Evolutionary conservation across 306 rosid genomes (phyloP), one percentile per base, ranked within the genome.

Genomic region (Trifolium subterraneum): DNA sequence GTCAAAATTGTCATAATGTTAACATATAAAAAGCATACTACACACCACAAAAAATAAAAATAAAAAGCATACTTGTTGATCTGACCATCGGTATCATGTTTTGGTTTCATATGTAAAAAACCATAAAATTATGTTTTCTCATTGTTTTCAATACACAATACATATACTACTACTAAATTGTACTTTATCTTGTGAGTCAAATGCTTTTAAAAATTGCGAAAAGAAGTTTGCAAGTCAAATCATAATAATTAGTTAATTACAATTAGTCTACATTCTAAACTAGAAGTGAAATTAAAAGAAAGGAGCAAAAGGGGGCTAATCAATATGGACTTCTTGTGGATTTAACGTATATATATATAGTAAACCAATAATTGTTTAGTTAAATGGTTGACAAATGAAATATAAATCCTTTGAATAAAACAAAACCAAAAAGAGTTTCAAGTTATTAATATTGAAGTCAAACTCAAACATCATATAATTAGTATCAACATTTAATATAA

Each of bases 321-420:
- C 48, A 65, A 48, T 72, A 39, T 74, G 58, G 78, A 78, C 77
- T 25, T 68, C 4, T 2, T 74, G 2, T 69, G 18, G 6, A 41
- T 60, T 56, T 61, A 33, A 22, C 1, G 1, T 22, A 22, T 22
- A 22, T 22, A 22, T 16, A 23, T 38, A 33, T 31, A 47, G 65
- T 64, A 79, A 64, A 65, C 39, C 20, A 67, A 60, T 59, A 76
- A 76, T 22, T 76, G 33, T 23, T 64, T 62, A n/a, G 48, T 27
- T 63, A 33, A 19, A 12, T 20, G 47, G 71, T 80, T 80, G 78
- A 80, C 75, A 73, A 76, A 65, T 73, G 1, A 55, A 73, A 73
- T 80, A 80, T 80, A 80, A 77, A 80, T 23, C 19, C 19, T 55
- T 18, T 9, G n/a, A 39, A 39, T 27, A 31, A 62, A 22, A 47